Percentiles rank a stretch among this genome's conserved stretches.
Conservation (phyloP, 78 protist genomes). For the Chrysochromulina tobinii region DNA sequence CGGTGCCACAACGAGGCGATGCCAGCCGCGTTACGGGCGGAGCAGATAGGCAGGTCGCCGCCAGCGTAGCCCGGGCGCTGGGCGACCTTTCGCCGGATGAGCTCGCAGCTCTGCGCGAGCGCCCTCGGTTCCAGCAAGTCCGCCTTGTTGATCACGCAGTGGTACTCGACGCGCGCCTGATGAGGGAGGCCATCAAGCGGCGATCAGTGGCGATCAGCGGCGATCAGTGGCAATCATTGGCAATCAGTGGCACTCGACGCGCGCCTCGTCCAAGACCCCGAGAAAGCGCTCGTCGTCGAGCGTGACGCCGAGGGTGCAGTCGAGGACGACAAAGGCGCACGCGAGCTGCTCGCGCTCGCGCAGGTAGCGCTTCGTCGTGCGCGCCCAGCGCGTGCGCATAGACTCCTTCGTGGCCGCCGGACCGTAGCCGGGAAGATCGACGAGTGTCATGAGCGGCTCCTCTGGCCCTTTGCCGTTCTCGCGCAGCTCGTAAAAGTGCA, state of each 20-base stretch:
- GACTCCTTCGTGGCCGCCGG: background rate
- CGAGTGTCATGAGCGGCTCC: background rate
- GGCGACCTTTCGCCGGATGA: background rate
- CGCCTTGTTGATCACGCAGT: background rate
- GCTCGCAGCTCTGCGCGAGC: background rate
- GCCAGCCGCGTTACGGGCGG: background rate
- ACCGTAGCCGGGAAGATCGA: background rate
- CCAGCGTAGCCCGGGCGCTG: background rate
- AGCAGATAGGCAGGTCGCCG: background rate
- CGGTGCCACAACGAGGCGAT: background rate
- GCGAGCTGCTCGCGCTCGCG: background rate
- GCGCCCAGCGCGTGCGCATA: background rate
- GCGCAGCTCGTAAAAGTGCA: background rate
- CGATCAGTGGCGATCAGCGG: background rate
- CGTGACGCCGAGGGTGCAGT: background rate
- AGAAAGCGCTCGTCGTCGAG: too few relatives aligned
- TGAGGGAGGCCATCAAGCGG: background rate
- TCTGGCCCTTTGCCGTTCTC: background rate
- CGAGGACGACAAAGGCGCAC: background rate
- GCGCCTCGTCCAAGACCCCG: too few relatives aligned
- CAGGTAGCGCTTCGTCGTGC: background rate
- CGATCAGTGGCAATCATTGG: background rate
- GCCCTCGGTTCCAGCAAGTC: background rate
- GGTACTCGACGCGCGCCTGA: too few relatives aligned
- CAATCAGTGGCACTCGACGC: too few relatives aligned